Evolutionary conservation across 108 stramenopile species (phyloP), one percentile per base, ranked within the genome.

Genomic region (Bacterosira constricta): DNA sequence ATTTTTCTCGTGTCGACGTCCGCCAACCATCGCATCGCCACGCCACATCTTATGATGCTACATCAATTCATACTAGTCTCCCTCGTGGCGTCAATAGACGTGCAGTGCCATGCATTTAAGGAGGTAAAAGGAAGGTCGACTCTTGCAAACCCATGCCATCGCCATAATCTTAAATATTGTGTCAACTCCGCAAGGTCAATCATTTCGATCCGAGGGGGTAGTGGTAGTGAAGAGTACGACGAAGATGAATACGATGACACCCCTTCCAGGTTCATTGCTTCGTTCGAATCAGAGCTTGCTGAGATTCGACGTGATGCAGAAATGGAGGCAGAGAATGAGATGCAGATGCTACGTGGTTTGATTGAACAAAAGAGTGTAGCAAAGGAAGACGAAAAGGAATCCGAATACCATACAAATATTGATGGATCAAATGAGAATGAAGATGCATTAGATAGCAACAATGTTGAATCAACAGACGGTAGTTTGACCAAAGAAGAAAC

Each of bases 261-360:
- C 38, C 31, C 44, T 32, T 37, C 58, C 36, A 25, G 71, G 8
- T 60, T 79, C 59, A 66, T 79, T 26, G 46, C 69, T 30, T 79
- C 77, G 0, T 79, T 79, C 66, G 77, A 79, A 71, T 71, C 77
- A 29, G 70, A 79, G 32, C 69, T 79, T 23, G 49, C 59, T n/a
- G 70, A 79, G 66, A 79, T 79, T 41, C 42, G 69, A 45, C 69
- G 49, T 17, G 59, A 79, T 12, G 77, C 70, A 3, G 77, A 79
- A 61, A 52, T 71, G 49, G 77, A 79, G 45, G 58, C 77, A 0
- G 69, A 79, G 65, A 53, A 64, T 60, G 77, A 79, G 66, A 71
- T 79, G 59, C 25, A 67, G 54, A 71, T 66, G 36, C 10, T 79
- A 32, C 64, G 42, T 41, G 42, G 58, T 29, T 38, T 79, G 29